Conservation (phyloP, 495 filamentous ascomycete species). For the Daldinia bambusicola region DNA sequence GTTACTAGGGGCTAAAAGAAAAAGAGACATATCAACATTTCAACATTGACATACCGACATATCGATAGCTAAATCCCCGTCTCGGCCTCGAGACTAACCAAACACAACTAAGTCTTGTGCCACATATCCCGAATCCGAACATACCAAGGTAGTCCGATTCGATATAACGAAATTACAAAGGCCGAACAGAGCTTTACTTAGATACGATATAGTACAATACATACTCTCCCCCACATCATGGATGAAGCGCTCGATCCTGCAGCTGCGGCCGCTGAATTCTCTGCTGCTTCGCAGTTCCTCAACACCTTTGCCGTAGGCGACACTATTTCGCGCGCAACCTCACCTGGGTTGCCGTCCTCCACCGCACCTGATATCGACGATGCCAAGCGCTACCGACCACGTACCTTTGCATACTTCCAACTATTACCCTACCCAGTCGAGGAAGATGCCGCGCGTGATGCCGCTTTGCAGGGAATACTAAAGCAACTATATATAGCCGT, state of each 20-base stretch:
- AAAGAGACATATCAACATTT: constrained; percentile 4
- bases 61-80: constrained; percentile 1
- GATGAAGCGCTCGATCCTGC: constrained; percentile 47
- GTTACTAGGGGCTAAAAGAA: neutral
- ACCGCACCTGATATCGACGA: constrained; percentile 49
- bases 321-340: constrained; percentile 61
- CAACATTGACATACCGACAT: neutral
- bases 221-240: constrained; percentile 34
- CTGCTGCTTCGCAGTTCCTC: constrained; percentile 43
- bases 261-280: constrained; percentile 35
- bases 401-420: constrained; percentile 91
- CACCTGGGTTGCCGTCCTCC: constrained; percentile 53
- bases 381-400: constrained; percentile 77
- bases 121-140: constrained; percentile 14
- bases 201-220: neutral
- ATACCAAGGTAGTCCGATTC: constrained; percentile 1
- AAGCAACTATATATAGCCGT: constrained; percentile 92
- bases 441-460: constrained; percentile 74
- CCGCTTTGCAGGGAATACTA: constrained; percentile 82
- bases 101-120: constrained; percentile 11
- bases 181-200: neutral
- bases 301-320: constrained; percentile 49
- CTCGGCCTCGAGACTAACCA: constrained; percentile 9
- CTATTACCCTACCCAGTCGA: constrained; percentile 90
- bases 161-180: constrained; percentile 7